Evolutionary conservation across 768 basidiomycete genomes (phyloP), one percentile per base, ranked within the genome.

Genomic region (Ramaria rubella): DNA sequence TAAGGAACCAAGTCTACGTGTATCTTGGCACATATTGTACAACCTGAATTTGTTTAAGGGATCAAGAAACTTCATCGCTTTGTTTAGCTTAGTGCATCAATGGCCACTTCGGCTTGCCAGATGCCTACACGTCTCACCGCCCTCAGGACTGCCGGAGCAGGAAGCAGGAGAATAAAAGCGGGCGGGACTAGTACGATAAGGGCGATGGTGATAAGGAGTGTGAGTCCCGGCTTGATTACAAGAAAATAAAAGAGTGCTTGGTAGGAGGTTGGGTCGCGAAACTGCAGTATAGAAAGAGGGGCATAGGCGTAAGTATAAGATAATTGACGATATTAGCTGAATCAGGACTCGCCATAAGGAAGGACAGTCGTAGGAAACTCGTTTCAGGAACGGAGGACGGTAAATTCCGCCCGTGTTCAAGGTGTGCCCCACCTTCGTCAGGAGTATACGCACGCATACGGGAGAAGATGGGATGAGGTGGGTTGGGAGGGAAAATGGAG

Each of bases 181-280:
- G 86, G 76, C 0, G 88, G 71, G 23, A 83, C 79, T 56, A 87
- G 59, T 14, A 79, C 69, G 15, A 87, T 36, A 49, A 88, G 66
- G 21, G 72, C 61, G 14, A 88, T 66, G 5, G 80, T 77, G 33
- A 90, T 72, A 17, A 86, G 71, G 26, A 92, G 69, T 1, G 88
- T 89, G 67, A 91, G 86, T 29, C 81, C 77, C 2, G 90, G 87
- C 67, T 92, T 92, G 73, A 92, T 83, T 49, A 91, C 86, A 59
- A 92, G 78, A 71, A 92, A 92, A 67, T 92, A 91, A 75, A 92
- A 91, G 3, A 92, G 76, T 0, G 90, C 85, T 72, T 87, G 87
- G 68, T 89, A 91, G 17, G 89, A 87, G 4, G 85, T 87, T 36
- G 85, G 72, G 63, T 91, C 89, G 40, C 85, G 83, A 69, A 91